phyloP scores from a whole-genome alignment of 78 protist species.

The Anaeramoeba ignava region DNA sequence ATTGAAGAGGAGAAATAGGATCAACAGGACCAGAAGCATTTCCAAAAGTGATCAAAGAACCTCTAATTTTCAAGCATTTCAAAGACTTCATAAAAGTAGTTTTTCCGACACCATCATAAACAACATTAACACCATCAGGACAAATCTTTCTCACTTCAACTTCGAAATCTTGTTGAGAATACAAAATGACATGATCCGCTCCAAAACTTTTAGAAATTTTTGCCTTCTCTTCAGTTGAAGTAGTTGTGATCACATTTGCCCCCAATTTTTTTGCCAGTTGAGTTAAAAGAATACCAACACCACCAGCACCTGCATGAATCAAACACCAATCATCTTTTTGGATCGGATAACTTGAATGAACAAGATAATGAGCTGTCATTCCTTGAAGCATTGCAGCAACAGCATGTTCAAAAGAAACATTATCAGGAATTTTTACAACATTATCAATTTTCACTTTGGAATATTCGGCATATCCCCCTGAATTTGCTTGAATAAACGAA shows the following conservation, averaged over 20 bases:
- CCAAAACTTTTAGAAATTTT: neutral
- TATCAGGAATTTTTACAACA: neutral
- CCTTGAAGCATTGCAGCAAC: neutral
- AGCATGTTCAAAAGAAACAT: neutral
- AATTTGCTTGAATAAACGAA: neutral
- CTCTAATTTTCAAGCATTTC: neutral
- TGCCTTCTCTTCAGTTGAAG: neutral
- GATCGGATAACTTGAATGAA: neutral
- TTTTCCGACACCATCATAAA: neutral
- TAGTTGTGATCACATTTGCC: neutral
- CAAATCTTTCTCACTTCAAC: neutral
- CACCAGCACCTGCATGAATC: conserved; percentile 7
- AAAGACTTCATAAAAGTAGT: neutral
- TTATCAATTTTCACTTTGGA: neutral
- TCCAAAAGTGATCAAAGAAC: neutral
- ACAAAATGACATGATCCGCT: neutral
- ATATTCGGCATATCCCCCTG: neutral
- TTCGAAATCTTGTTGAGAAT: neutral
- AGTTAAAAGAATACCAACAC: neutral
- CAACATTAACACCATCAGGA: neutral
- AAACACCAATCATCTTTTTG: neutral
- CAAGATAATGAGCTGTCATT: neutral
- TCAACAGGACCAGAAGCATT: neutral
- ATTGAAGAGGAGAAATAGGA: neutral
- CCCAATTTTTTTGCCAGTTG: neutral